Percentiles rank a stretch among this genome's conserved stretches.
Conservation (phyloP, 2,329 filamentous ascomycete genomes). For the Hypoxylon sp. region DNA sequence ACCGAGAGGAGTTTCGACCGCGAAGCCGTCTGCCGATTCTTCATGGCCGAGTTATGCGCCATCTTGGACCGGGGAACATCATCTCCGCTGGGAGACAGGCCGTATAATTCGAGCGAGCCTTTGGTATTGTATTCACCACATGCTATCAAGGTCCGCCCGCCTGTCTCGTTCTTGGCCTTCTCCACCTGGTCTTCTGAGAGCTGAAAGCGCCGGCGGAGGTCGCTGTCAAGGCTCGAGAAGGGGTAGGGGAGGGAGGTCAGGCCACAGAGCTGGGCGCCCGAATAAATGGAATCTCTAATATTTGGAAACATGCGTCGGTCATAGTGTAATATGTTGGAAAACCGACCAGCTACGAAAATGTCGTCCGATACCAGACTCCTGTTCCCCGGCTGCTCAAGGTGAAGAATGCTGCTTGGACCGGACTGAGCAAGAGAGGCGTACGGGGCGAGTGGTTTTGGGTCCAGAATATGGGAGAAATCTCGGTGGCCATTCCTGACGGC, state of each 20-base stretch:
- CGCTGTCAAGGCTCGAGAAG: constrained; percentile 68
- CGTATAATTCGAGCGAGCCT: constrained; percentile 89
- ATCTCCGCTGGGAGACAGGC: constrained; percentile 55
- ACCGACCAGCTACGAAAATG: constrained; percentile 88
- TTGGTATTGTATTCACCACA: constrained; percentile 92
- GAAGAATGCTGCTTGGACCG: constrained; percentile 82
- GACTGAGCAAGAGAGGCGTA: constrained; percentile 81
- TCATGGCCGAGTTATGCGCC: constrained; percentile 62
- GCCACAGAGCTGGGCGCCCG: constrained; percentile 79
- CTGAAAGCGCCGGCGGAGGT: constrained; percentile 62
- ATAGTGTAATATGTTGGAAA: constrained; percentile 88
- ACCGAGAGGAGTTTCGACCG: constrained; percentile 83
- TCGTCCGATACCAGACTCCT: constrained; percentile 70
- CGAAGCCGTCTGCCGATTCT: constrained; percentile 85
- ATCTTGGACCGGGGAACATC: constrained; percentile 35
- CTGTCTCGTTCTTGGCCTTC: constrained; percentile 59
- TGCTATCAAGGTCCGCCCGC: constrained; percentile 75
- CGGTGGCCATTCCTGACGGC: constrained; percentile 40
- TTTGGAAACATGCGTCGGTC: constrained; percentile 85
- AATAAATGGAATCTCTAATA: constrained; percentile 80
- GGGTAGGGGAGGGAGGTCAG: constrained; percentile 74
- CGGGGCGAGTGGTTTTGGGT: constrained; percentile 59
- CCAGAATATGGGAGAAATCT: constrained; percentile 54
- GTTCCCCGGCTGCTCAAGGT: constrained; percentile 68
- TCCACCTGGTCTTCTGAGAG: constrained; percentile 63